phyloP scores from a whole-genome alignment of 768 basidiomycete genomes.

The Cubamyces sp. region DNA sequence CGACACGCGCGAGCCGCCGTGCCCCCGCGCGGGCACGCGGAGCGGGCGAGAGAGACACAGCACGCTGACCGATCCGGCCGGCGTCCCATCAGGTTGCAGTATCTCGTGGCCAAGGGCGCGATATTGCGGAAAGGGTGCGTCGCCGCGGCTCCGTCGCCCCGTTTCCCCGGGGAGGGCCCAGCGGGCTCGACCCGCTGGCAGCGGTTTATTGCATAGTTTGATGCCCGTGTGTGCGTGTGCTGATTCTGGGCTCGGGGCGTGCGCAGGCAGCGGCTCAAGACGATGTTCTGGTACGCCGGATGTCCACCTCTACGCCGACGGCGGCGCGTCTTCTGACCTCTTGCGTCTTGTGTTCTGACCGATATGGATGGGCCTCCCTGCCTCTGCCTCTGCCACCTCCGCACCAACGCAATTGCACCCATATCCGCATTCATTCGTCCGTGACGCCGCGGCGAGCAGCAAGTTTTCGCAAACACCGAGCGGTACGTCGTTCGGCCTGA shows the following conservation, averaged over 20 bases:
- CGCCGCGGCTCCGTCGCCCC: constrained; percentile 8
- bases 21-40: neutral
- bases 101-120: constrained; percentile 85
- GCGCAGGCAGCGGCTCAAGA: constrained; percentile 74
- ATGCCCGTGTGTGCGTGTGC: constrained; percentile 27
- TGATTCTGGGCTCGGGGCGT: constrained; percentile 16
- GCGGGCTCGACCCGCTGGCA: too few species aligned
- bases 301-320: constrained; percentile 13
- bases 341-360: too few species aligned
- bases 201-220: constrained; percentile 23
- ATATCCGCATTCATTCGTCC: too few species aligned
- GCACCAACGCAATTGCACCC: too few species aligned
- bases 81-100: constrained; percentile 64
- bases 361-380: too few species aligned
- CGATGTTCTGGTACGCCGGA: constrained; percentile 74
- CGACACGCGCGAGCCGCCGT: neutral
- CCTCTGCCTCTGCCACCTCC: too few species aligned
- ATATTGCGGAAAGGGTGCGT: constrained; percentile 83
- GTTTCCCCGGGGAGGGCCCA: neutral
- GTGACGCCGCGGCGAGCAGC: constrained; percentile 40
- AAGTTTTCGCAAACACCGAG: constrained; percentile 68
- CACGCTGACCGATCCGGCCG: constrained; percentile 11
- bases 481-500: constrained; percentile 40
- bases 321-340: constrained; percentile 11
- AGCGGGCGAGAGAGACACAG: neutral